Evolutionary conservation across 2,329 filamentous ascomycete genomes (phyloP), one percentile per base, ranked within the genome.

Genomic region (Aspergillus japonicus): DNA sequence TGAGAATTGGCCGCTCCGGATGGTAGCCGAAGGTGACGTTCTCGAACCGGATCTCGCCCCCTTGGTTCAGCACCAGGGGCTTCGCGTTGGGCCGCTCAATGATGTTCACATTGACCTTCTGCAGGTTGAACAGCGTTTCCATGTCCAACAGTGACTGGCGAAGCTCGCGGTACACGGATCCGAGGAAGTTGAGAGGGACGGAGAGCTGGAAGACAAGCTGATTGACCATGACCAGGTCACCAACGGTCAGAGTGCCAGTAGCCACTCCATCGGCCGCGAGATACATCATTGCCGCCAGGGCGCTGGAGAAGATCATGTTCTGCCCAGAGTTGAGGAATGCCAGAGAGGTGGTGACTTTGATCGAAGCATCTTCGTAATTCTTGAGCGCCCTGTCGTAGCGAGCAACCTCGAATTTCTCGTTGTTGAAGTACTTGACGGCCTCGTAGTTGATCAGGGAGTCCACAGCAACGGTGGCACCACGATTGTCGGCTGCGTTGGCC

Each of bases 361-460:
- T 98, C 16, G 92, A 96, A 59, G 92, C 93, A 74, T 89, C 89
- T 75, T 99, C 91, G 74, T 99, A 99, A 60, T 89, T 85, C 65
- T 88, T 84, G 24, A 99, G 81, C 0, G 95, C 92, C 68, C 88
- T 86, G 76, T 98, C 93, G 74, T 99, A 99, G 47, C 95, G 87
- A 33, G 85, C 84, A 48, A 96, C 91, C 78, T 99, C 95, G 66
- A 92, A 98, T 66, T 90, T 91, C 73, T 99, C 96, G 71, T 99
- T 99, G 81, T 99, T 99, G 80, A 98, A 99, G 80, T 98, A 96
- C 78, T 99, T 99, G 72, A 99, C 95, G 14, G 96, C 94, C 77
- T 99, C 95, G 71, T 97, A 99, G 79, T 99, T 99, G 81, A 99
- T 96, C 54, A 99, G 81, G 0, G 93, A 96, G 78, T 99, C 95